Conservation (phyloP, 2,329 filamentous ascomycete species). For the Cadophora gregata region DNA sequence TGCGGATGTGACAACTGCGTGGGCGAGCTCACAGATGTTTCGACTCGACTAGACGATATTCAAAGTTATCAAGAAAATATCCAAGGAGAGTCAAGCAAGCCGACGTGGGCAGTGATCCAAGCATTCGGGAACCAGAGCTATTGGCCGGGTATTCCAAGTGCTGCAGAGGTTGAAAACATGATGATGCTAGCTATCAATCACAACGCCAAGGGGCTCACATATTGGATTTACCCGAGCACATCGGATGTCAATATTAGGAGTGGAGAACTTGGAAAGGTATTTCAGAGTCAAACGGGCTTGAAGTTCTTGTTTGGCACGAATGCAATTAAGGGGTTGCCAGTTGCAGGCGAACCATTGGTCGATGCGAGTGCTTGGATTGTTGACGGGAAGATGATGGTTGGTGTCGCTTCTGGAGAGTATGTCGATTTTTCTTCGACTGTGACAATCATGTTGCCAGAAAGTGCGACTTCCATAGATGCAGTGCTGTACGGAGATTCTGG, state of each 20-base stretch:
- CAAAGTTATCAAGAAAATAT: conserved; percentile 49
- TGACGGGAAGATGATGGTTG: conserved; percentile 46
- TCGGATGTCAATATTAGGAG: conserved; percentile 40
- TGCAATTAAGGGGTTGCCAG: conserved; percentile 32
- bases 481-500: conserved; percentile 34
- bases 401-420: conserved; percentile 48
- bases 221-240: conserved; percentile 54
- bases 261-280: conserved; percentile 47
- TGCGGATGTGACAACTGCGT: conserved; percentile 57
- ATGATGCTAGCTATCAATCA: conserved; percentile 55
- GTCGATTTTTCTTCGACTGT: conserved; percentile 20
- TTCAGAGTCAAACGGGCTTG: conserved; percentile 45
- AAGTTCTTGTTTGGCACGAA: conserved; percentile 46
- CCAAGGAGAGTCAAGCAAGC: conserved; percentile 46
- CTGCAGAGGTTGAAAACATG: conserved; percentile 54
- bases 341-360: conserved; percentile 19
- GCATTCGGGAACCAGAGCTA: conserved; percentile 55
- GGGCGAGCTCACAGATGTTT: conserved; percentile 52
- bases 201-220: conserved; percentile 53
- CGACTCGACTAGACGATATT: conserved; percentile 50
- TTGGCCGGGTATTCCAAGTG: conserved; percentile 54
- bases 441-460: conserved; percentile 33
- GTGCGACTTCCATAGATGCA: conserved; percentile 20
- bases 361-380: conserved; percentile 52
- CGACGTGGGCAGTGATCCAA: conserved; percentile 57